Conservation (phyloP, 2,329 filamentous ascomycete genomes). For the Fonsecaea multimorphosa region DNA sequence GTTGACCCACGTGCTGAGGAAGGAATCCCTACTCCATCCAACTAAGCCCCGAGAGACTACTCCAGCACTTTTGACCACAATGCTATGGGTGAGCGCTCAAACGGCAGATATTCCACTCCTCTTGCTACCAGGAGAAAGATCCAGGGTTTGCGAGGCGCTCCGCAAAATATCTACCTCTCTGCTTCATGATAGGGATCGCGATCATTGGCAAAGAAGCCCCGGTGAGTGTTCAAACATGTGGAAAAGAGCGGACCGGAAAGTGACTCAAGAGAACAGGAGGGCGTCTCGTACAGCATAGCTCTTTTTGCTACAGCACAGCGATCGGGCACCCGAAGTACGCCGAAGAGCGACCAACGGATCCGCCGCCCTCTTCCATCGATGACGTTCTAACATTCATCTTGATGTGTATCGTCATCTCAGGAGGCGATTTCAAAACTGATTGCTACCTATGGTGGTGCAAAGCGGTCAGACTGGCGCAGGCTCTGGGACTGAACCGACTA, state of each 20-base stretch:
- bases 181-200: constrained; percentile 29
- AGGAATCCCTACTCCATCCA: constrained; percentile 51
- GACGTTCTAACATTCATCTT: constrained; percentile 56
- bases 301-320: neutral
- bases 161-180: constrained; percentile 45
- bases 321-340: neutral
- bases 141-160: constrained; percentile 37
- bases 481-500: constrained; percentile 47
- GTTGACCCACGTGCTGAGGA: constrained; percentile 55
- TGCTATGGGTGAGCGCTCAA: constrained; percentile 57
- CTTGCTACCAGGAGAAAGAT: constrained; percentile 50
- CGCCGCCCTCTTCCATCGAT: constrained; percentile 42
- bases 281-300: constrained; percentile 7
- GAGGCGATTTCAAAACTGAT: constrained; percentile 58
- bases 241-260: too few species aligned
- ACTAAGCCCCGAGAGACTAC: constrained; percentile 50
- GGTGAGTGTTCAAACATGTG: constrained; percentile 20
- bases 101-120: constrained; percentile 50
- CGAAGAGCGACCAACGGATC: constrained; percentile 7
- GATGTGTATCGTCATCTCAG: constrained; percentile 56
- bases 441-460: constrained; percentile 37
- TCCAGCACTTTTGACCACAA: constrained; percentile 54
- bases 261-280: neutral
- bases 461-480: constrained; percentile 18
- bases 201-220: constrained; percentile 31